Percentiles rank a stretch among this genome's conserved stretches.
phyloP scores from a whole-genome alignment of 495 filamentous ascomycete genomes.

The Xylaria acuta region DNA sequence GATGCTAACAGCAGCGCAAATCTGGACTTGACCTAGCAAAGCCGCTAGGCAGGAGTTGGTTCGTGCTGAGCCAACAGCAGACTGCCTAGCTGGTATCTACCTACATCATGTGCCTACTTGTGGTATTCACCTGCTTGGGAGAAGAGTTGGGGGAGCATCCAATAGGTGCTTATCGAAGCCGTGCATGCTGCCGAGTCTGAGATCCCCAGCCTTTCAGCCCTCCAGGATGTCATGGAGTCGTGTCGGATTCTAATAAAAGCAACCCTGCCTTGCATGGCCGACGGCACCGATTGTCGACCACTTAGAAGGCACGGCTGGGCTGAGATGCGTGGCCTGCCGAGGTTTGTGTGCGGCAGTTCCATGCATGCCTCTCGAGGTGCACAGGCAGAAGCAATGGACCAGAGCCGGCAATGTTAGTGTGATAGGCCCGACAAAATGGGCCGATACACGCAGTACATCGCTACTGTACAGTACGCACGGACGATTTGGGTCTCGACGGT shows the following conservation, averaged over 20 bases:
- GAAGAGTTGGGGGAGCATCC: not conserved
- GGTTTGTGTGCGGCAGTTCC: conserved; percentile 3
- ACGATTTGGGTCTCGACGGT: conserved; percentile 10
- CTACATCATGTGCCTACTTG: not conserved
- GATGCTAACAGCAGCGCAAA: not conserved
- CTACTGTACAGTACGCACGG: not conserved
- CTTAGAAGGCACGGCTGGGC: not conserved
- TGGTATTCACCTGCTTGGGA: not conserved
- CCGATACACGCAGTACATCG: not conserved
- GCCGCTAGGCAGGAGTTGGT: not conserved
- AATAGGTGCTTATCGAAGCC: not conserved
- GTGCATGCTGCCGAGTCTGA: conserved; percentile 11
- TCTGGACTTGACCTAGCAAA: not conserved
- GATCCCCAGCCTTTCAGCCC: conserved; percentile 5
- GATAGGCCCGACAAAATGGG: not conserved
- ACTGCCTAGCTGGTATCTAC: no score
- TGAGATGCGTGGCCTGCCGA: not conserved
- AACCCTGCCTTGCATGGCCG: conserved; percentile 8
- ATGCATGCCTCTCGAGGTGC: not conserved
- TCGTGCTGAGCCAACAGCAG: not conserved
- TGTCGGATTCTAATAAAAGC: conserved; percentile 27
- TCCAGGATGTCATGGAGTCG: not conserved
- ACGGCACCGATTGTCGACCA: not conserved
- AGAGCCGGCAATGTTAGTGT: conserved; percentile 4
- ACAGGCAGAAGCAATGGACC: conserved; percentile 21